Percentiles rank a stretch among this genome's conserved stretches.
These are phyloP conservation scores for Ramichloridium luteum DNA, from an alignment of 2,329 filamentous ascomycete genomes.

Conservation along the genomic window DNA sequence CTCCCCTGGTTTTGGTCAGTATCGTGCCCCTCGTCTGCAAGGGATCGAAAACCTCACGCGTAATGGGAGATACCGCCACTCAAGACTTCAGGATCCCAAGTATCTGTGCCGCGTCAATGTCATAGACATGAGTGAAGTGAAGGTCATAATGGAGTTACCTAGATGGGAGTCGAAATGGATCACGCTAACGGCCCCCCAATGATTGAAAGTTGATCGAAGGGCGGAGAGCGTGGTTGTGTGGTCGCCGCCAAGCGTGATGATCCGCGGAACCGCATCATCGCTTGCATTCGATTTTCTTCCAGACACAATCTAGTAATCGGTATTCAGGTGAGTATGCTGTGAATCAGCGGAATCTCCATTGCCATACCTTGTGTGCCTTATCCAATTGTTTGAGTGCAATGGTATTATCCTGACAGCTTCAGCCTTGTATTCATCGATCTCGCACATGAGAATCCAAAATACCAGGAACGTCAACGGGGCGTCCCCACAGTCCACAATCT, in stretches of 20 bases:
- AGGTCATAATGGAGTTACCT: conserved; percentile 22
- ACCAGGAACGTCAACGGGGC: conserved; percentile 33
- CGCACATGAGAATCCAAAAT: conserved; percentile 1
- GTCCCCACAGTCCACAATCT: conserved; percentile 44
- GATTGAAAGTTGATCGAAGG: conserved; percentile 36
- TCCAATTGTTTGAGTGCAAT: conserved; percentile 42
- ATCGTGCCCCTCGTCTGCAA: neutral
- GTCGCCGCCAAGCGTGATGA: conserved; percentile 43
- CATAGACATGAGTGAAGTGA: neutral
- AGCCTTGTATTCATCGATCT: no score
- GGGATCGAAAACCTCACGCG: conserved; percentile 31
- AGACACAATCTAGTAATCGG: conserved; percentile 30
- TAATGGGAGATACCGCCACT: conserved; percentile 49
- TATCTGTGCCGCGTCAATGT: conserved; percentile 29
- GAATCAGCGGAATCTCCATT: neutral
- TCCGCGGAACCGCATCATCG: conserved; percentile 35
- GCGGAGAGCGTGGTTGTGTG: conserved; percentile 45
- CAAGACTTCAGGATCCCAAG: conserved; percentile 43
- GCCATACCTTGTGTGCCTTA: conserved; percentile 37
- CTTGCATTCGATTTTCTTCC: conserved; percentile 31
- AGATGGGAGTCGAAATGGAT: conserved; percentile 48
- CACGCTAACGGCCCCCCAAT: conserved; percentile 44
- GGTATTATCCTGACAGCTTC: conserved; percentile 36
- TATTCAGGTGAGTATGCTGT: neutral
- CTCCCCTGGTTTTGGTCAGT: conserved; percentile 25